Conservation (phyloP, 139 green algal species). For the Edaphochlamys debaryana region DNA sequence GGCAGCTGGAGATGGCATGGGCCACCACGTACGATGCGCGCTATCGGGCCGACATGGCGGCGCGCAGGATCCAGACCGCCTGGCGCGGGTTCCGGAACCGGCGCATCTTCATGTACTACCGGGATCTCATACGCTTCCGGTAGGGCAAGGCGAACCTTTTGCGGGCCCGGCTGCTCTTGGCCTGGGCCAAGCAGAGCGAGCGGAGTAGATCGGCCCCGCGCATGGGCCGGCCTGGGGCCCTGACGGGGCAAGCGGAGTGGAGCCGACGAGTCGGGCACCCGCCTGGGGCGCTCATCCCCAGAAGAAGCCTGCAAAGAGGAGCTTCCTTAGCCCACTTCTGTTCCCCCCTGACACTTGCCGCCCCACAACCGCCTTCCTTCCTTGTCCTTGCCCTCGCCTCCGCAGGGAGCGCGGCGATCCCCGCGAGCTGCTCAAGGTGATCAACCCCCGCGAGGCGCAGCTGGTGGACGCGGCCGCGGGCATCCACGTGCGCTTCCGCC, state of each 20-base stretch:
- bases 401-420: constrained; percentile 69
- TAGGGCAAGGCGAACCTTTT: background rate
- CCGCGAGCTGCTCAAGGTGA: constrained; percentile 63
- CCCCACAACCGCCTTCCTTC: background rate
- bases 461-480: constrained; percentile 78
- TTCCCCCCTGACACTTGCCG: background rate
- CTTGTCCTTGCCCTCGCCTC: no score
- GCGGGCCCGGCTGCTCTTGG: no score
- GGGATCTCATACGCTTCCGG: constrained; percentile 73
- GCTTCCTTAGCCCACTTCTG: no score
- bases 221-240: no score
- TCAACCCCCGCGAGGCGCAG: constrained; percentile 76
- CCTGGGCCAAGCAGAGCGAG: no score
- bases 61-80: constrained; percentile 59
- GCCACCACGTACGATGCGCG: background rate
- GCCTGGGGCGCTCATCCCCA: no score
- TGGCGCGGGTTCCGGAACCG: constrained; percentile 61
- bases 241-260: no score
- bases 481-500: constrained; percentile 80
- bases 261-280: no score
- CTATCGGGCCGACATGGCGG: constrained; percentile 46
- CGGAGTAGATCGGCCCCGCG: no score
- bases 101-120: constrained; percentile 69
- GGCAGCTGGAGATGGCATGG: constrained; percentile 24
- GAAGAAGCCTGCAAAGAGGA: no score